Conservation (phyloP, 768 basidiomycete genomes). For the Podaxis sp. region DNA sequence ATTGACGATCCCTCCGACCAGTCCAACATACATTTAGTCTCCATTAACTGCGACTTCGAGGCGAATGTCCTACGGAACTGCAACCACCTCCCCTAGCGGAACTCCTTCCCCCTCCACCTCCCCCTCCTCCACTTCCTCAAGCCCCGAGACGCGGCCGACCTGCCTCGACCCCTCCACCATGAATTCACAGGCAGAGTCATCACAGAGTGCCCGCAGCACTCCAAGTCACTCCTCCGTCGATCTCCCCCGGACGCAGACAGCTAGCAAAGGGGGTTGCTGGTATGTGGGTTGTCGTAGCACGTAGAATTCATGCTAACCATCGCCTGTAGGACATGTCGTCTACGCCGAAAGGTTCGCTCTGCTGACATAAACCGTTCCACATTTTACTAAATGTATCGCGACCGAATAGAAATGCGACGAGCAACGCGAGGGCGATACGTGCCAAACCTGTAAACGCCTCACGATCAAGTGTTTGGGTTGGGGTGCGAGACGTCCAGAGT, state of each 20-base stretch:
- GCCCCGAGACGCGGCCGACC: constrained; percentile 40
- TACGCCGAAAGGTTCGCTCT: constrained; percentile 71
- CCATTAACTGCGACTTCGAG: constrained; percentile 14
- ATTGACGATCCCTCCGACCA: constrained; percentile 23
- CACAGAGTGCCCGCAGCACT: constrained; percentile 39
- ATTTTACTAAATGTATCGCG: constrained; percentile 11
- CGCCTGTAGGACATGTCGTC: constrained; percentile 70
- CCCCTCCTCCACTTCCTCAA: constrained; percentile 46
- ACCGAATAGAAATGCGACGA: constrained; percentile 81
- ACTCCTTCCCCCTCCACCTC: constrained; percentile 50
- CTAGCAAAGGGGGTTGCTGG: constrained; percentile 81
- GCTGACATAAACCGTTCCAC: constrained; percentile 17
- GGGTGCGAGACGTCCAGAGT: constrained; percentile 84
- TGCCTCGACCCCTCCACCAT: constrained; percentile 36
- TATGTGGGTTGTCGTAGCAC: constrained; percentile 35
- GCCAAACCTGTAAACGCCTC: constrained; percentile 77
- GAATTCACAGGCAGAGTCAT: constrained; percentile 26
- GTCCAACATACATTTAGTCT: constrained; percentile 17
- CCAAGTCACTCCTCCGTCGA: constrained; percentile 48
- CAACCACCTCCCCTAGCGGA: constrained; percentile 43
- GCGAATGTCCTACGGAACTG: constrained; percentile 52
- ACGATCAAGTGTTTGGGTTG: constrained; percentile 84
- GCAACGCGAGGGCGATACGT: constrained; percentile 77
- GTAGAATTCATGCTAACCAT: constrained; percentile 17
- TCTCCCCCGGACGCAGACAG: constrained; percentile 51